Conservation (phyloP, 768 basidiomycete genomes). For the Macrolepiota fuliginosa region DNA sequence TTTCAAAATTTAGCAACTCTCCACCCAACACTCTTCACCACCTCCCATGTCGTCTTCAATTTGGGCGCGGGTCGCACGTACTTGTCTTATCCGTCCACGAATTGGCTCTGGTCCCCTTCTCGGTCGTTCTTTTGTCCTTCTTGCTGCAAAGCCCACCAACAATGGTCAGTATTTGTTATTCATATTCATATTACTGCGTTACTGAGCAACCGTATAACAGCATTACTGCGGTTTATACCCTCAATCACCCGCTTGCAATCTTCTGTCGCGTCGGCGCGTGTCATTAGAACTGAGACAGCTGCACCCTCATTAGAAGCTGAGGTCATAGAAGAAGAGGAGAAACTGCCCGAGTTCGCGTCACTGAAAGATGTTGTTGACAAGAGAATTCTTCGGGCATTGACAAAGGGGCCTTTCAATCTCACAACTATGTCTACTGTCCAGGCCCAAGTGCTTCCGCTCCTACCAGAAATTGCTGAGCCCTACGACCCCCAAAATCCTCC, state of each 20-base stretch:
- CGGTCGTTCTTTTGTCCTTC: conserved; percentile 7
- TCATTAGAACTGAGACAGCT: background rate
- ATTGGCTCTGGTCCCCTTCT: conserved; percentile 1
- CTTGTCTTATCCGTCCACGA: conserved; percentile 3
- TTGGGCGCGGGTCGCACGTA: conserved; percentile 11
- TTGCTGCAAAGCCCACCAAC: conserved; percentile 4
- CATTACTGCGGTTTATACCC: conserved; percentile 8
- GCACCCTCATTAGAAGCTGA: background rate
- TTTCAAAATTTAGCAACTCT: no score
- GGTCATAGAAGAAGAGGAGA: conserved; percentile 6
- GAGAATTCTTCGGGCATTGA: conserved; percentile 57
- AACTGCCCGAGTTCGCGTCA: conserved; percentile 30
- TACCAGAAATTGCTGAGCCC: conserved; percentile 66
- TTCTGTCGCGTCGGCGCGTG: background rate
- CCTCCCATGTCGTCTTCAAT: conserved; percentile 8
- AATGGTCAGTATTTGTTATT: background rate
- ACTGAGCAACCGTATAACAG: background rate
- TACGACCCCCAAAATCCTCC: conserved; percentile 33
- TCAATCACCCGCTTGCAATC: background rate
- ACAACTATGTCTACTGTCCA: conserved; percentile 81
- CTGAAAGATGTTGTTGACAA: conserved; percentile 37
- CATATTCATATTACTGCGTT: background rate
- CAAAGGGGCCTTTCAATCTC: conserved; percentile 61
- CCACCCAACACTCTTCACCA: background rate
- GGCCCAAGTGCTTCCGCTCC: conserved; percentile 68